Conservation (phyloP, 257 asterid species). For the Euphrasia confusa region DNA sequence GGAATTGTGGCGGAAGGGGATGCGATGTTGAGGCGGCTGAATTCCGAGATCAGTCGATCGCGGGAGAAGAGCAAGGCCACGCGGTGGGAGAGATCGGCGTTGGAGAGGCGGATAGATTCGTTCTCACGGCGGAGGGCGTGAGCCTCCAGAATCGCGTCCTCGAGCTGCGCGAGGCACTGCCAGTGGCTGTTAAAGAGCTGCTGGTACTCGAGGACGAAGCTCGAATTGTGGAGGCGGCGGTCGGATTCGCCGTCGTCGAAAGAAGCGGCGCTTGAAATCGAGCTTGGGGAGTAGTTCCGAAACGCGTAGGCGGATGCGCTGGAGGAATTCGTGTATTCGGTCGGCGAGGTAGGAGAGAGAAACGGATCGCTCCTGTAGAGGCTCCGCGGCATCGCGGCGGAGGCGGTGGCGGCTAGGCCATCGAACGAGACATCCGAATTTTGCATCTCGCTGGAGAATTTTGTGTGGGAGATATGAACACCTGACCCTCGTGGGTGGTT, state of each 20-base stretch:
- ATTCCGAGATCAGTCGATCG: conserved; percentile 59
- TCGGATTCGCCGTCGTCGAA: conserved; percentile 45
- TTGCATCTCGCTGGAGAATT: conserved; percentile 35
- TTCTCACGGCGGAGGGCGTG: conserved; percentile 58
- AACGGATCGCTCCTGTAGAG: conserved; percentile 39
- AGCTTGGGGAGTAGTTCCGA: conserved; percentile 33
- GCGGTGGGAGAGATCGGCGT: conserved; percentile 65
- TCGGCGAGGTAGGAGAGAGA: conserved; percentile 43
- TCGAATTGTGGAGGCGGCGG: conserved; percentile 37
- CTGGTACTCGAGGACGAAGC: conserved; percentile 58
- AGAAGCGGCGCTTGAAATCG: conserved; percentile 44
- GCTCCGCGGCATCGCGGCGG: conserved; percentile 26
- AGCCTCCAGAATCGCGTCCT: conserved; percentile 47
- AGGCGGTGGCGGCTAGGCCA: conserved; percentile 23
- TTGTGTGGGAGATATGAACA: not conserved
- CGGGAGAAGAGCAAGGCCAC: conserved; percentile 50
- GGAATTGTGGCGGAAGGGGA: conserved; percentile 26
- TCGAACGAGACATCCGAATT: conserved; percentile 30
- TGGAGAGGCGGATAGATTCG: conserved; percentile 49
- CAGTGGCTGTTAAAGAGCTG: conserved; percentile 70
- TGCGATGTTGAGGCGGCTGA: conserved; percentile 47
- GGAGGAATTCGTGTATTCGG: conserved; percentile 35
- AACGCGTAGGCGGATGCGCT: conserved; percentile 35
- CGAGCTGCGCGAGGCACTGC: conserved; percentile 51
- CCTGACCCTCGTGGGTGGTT: not conserved